Percentiles rank a stretch among this genome's conserved stretches.
phyloP scores from a whole-genome alignment of 495 filamentous ascomycete genomes.

The Hypoxylon fuscum region DNA sequence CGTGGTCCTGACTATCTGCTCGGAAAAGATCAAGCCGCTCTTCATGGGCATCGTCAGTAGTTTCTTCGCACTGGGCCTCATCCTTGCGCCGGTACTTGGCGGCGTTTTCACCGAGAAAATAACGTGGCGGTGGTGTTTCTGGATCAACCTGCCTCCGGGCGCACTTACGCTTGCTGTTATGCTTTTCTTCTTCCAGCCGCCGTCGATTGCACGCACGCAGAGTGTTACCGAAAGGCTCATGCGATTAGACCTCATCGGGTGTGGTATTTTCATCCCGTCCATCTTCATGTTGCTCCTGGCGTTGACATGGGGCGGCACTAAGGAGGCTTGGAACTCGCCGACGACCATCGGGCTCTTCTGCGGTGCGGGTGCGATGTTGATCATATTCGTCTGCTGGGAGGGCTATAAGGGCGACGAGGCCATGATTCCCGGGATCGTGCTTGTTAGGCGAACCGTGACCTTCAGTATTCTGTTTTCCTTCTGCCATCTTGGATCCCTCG shows the following conservation, averaged over 20 bases:
- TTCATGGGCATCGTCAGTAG: constrained; percentile 17
- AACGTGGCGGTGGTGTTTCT: constrained; percentile 58
- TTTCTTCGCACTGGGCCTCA: constrained; percentile 41
- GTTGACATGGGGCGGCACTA: constrained; percentile 57
- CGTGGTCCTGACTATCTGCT: constrained; percentile 16
- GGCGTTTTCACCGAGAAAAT: constrained; percentile 37
- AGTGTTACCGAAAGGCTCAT: constrained; percentile 10
- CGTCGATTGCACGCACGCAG: not conserved
- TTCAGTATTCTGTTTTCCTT: constrained; percentile 27
- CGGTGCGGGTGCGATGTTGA: constrained; percentile 49
- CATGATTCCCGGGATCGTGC: constrained; percentile 53
- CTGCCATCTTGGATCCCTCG: constrained; percentile 29
- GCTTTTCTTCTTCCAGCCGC: constrained; percentile 44
- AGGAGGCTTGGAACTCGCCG: constrained; percentile 56
- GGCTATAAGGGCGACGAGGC: constrained; percentile 51
- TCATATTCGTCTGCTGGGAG: constrained; percentile 57
- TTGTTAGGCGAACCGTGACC: constrained; percentile 16
- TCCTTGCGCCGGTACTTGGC: constrained; percentile 52
- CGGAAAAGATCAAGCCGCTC: constrained; percentile 5
- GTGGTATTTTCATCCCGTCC: constrained; percentile 45
- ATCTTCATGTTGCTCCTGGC: constrained; percentile 61
- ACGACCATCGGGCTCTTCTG: constrained; percentile 55
- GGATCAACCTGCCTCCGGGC: constrained; percentile 59
- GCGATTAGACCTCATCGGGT: constrained; percentile 42
- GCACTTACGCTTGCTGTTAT: constrained; percentile 45